Evolutionary conservation across 2,329 filamentous ascomycete species (phyloP).

Genomic region (Diaporthe nobilis): DNA sequence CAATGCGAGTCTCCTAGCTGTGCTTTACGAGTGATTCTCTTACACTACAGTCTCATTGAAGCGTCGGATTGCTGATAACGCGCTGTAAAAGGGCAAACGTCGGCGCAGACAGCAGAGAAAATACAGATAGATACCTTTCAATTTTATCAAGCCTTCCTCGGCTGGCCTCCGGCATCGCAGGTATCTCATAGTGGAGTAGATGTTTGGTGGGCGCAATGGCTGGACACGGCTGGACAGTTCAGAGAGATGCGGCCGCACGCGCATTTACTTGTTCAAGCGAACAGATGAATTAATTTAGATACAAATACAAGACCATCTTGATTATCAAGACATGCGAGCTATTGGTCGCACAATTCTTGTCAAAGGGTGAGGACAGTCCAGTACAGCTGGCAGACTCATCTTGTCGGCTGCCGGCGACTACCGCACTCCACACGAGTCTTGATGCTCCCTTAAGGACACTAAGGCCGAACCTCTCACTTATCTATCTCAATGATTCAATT

Average conservation of each 20-base stretch:
- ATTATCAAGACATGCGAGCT: background rate
- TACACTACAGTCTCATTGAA: too few species aligned
- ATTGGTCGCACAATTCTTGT: background rate
- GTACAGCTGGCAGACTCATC: background rate
- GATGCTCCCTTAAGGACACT: constrained; percentile 12
- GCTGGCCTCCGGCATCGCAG: background rate
- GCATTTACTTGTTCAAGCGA: too few species aligned
- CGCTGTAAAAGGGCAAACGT: background rate
- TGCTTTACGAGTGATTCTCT: background rate
- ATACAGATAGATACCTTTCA: background rate
- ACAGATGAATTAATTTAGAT: background rate
- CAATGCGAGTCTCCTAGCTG: background rate
- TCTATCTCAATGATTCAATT: background rate
- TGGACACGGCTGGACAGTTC: background rate
- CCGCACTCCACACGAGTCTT: constrained; percentile 23
- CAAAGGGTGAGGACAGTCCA: background rate
- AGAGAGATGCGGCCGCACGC: background rate
- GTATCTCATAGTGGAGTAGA: background rate
- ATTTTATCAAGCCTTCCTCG: background rate
- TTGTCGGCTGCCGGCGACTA: constrained; percentile 31
- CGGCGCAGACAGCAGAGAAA: background rate
- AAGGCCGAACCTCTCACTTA: background rate
- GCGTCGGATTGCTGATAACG: too few species aligned
- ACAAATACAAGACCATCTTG: background rate
- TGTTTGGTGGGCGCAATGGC: too few species aligned